Base-by-base conservation (phyloP, 2,329 filamentous ascomycete species). In the Dryadomyces sulphureus region DNA sequence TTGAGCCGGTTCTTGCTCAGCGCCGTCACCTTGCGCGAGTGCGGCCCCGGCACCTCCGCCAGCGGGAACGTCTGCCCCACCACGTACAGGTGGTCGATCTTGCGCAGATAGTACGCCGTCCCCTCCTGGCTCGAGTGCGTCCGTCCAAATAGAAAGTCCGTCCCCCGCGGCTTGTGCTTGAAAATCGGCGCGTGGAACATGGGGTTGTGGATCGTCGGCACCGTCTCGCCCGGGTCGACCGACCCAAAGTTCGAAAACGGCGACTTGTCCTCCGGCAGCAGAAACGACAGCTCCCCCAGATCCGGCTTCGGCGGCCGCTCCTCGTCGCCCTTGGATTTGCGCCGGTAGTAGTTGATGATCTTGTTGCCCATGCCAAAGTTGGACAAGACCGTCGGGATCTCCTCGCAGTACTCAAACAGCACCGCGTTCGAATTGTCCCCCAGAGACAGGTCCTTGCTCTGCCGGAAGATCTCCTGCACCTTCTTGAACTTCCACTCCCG, bases 281-380 rank as follows among this genome's bases (percentile, higher is more conserved):
- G 72, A 14, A 94, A 81, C 41, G 84, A 81, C 2, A 85, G 84
- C 64, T 98, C 92, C 48, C 92, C 92, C 50, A 98, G 75, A 4
- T 94, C 87, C 40, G 73, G 70, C 66, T 88, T 93, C 1, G 86
- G 84, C 1, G 85, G 74, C 45, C 77, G 73, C 42, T 79, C 76
- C 50, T 92, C 85, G 40, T 93, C 85, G 30, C 73, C 74, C 36
- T 75, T 76, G 58, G 87, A 84, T 56, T 87, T 87, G 49, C 89
- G 79, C 35, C 87, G 84, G 60, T 95, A 95, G 63, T 96, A 98
- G 62, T 98, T 96, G 68, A 96, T 87, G 48, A 98, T 75, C 45
- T 88, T 84, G 60, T 83, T 94, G 45, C 89, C 89, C 92, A 98
- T 98, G 53, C 90, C 92, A 57, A 95, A 94, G 59, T 94, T 95